These are phyloP conservation scores for Rhodotorula sp. DNA, from an alignment of 1,284 basidiomycete species.

Conservation along the genomic window DNA sequence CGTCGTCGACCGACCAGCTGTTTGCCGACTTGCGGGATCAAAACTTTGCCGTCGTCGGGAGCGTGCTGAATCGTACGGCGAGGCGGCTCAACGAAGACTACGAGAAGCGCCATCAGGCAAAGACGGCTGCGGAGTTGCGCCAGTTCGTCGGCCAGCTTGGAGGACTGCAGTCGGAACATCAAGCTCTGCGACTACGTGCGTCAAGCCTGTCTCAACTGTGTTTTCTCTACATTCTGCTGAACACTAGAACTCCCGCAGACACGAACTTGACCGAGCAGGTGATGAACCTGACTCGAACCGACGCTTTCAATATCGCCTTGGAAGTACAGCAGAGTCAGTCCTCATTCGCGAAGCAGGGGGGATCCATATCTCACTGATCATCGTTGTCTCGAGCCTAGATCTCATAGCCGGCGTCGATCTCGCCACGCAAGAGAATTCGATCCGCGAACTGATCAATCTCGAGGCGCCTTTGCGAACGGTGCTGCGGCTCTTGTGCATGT, in stretches of 20 bases:
- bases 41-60: conserved; percentile 92
- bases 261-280: conserved; percentile 90
- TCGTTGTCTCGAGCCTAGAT: conserved; percentile 56
- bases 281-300: conserved; percentile 77
- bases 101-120: conserved; percentile 70
- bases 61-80: conserved; percentile 75
- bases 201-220: conserved; percentile 22
- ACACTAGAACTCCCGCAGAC: conserved; percentile 56
- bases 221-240: accelerated
- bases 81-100: conserved; percentile 86
- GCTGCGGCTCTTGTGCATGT: conserved; percentile 78
- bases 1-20: conserved; percentile 73
- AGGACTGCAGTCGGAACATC: conserved; percentile 85
- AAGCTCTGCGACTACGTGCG: conserved; percentile 80
- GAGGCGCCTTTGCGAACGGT: conserved; percentile 74
- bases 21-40: conserved; percentile 80
- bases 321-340: conserved; percentile 91
- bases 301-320: conserved; percentile 83
- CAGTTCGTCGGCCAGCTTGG: conserved; percentile 95
- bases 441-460: conserved; percentile 83
- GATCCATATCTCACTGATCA: neutral
- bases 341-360: neutral
- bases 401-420: conserved; percentile 85
- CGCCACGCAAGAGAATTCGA: conserved; percentile 67
- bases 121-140: conserved; percentile 85